These are phyloP conservation scores for Chionographis japonica DNA, from an alignment of 106 monocot genomes.

Conservation along the genomic window DNA sequence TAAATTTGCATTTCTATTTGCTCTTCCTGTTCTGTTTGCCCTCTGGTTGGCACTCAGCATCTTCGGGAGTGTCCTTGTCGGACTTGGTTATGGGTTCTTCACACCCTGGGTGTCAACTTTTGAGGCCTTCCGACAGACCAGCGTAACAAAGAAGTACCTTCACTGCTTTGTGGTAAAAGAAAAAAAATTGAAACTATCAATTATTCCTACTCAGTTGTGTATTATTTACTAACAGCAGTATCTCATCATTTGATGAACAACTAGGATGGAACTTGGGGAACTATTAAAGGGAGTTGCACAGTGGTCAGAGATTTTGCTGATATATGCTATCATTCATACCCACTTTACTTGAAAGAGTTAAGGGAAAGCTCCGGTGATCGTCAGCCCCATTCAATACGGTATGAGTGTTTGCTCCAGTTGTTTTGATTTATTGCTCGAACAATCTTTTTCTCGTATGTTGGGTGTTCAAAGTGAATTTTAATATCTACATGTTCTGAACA, in stretches of 20 bases:
- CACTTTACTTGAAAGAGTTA: conserved; percentile 74
- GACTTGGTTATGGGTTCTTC: conserved; percentile 83
- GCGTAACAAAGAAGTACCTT: conserved; percentile 47
- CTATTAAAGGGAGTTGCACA: conserved; percentile 87
- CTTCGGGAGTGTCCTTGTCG: conserved; percentile 60
- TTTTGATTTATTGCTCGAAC: not conserved
- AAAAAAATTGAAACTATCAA: not conserved
- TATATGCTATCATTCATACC: conserved; percentile 77
- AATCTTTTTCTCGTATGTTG: too few species aligned
- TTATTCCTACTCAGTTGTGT: not conserved
- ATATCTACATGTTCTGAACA: too few species aligned
- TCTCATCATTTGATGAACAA: not conserved
- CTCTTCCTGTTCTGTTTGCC: conserved; percentile 55
- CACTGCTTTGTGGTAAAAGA: conserved; percentile 67
- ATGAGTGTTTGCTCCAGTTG: not conserved
- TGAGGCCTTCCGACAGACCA: conserved; percentile 69
- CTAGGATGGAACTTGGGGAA: conserved; percentile 95
- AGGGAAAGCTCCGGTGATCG: conserved; percentile 32
- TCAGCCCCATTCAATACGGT: conserved; percentile 67
- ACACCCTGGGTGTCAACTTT: conserved; percentile 83
- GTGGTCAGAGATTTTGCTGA: conserved; percentile 93
- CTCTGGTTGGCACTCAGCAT: conserved; percentile 71
- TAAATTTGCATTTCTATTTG: conserved; percentile 55
- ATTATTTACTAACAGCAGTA: not conserved
- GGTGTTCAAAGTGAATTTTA: too few species aligned